Evolutionary conservation across 768 basidiomycete genomes (phyloP).

Genomic region (Trametes elegans): DNA sequence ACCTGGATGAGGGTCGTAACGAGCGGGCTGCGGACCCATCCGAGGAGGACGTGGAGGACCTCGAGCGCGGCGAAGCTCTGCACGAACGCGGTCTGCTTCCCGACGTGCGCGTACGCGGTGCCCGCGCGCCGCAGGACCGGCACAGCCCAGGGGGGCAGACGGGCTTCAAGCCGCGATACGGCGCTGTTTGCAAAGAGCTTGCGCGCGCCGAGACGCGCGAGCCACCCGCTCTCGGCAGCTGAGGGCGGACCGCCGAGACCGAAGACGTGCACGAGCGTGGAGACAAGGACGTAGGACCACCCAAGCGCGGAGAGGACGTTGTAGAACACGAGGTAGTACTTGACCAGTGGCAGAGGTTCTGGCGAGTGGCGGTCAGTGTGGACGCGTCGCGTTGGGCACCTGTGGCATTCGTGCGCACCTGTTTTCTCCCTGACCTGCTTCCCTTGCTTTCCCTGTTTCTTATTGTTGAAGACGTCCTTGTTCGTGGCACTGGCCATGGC

Average conservation of each 20-base stretch:
- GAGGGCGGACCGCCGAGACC: slow-evolving; percentile 5
- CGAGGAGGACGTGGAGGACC: slow-evolving; percentile 73
- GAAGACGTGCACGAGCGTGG: slow-evolving; percentile 48
- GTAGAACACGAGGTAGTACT: slow-evolving; percentile 72
- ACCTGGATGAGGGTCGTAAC: slow-evolving; percentile 79
- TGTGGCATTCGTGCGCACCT: neutral
- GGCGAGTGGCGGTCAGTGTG: neutral
- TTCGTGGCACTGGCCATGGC: slow-evolving; percentile 23
- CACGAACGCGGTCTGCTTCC: slow-evolving; percentile 60
- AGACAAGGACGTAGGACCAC: slow-evolving; percentile 71
- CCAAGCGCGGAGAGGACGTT: slow-evolving; percentile 72
- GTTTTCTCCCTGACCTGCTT: slow-evolving; percentile 3
- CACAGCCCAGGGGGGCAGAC: slow-evolving; percentile 36
- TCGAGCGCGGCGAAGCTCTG: slow-evolving; percentile 87
- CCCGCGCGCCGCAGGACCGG: slow-evolving; percentile 49
- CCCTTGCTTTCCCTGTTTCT: no score
- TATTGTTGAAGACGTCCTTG: slow-evolving; percentile 18
- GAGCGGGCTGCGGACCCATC: slow-evolving; percentile 77
- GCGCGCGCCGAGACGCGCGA: slow-evolving; percentile 9
- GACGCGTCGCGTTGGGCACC: neutral
- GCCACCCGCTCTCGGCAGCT: slow-evolving; percentile 3
- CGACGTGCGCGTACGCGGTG: slow-evolving; percentile 63
- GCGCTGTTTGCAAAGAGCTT: neutral
- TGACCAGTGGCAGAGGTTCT: slow-evolving; percentile 25
- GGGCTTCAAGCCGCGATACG: slow-evolving; percentile 12